Percentiles rank a stretch among this genome's conserved stretches.
phyloP scores from a whole-genome alignment of 768 basidiomycete genomes.

The Leccinellum luteum region DNA sequence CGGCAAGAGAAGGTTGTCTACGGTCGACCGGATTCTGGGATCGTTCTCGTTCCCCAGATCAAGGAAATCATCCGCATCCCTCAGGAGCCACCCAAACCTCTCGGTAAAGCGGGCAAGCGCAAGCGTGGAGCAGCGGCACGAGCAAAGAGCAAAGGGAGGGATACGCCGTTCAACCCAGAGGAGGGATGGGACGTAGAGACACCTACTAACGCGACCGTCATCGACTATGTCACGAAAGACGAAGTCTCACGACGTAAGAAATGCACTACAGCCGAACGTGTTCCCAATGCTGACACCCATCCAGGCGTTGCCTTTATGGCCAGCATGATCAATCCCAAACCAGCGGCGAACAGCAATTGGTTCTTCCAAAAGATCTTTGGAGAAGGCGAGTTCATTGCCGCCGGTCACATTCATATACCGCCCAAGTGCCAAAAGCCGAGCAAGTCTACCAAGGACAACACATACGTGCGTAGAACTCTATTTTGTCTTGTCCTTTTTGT shows the following conservation, averaged over 20 bases:
- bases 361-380: slow-evolving; percentile 89
- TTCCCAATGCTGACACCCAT: slow-evolving; percentile 2
- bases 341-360: slow-evolving; percentile 67
- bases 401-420: slow-evolving; percentile 83
- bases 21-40: slow-evolving; percentile 53
- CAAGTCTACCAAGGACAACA: slow-evolving; percentile 91
- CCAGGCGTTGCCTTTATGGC: slow-evolving; percentile 79
- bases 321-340: slow-evolving; percentile 59
- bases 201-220: slow-evolving; percentile 57
- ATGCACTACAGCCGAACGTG: not conserved
- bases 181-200: slow-evolving; percentile 90
- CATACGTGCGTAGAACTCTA: slow-evolving; percentile 60
- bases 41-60: slow-evolving; percentile 61
- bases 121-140: slow-evolving; percentile 30
- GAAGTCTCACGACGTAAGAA: slow-evolving; percentile 73
- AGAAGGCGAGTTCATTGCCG: slow-evolving; percentile 88
- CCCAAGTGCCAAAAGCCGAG: slow-evolving; percentile 77
- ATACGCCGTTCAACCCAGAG: slow-evolving; percentile 46
- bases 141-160: slow-evolving; percentile 36
- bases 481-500: not conserved
- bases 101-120: slow-evolving; percentile 41
- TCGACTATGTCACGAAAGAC: slow-evolving; percentile 59
- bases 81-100: slow-evolving; percentile 46
- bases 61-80: slow-evolving; percentile 60
- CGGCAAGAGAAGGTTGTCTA: slow-evolving; percentile 89